Conservation (phyloP, 345 rosid species). For the Dovyalis caffra region DNA sequence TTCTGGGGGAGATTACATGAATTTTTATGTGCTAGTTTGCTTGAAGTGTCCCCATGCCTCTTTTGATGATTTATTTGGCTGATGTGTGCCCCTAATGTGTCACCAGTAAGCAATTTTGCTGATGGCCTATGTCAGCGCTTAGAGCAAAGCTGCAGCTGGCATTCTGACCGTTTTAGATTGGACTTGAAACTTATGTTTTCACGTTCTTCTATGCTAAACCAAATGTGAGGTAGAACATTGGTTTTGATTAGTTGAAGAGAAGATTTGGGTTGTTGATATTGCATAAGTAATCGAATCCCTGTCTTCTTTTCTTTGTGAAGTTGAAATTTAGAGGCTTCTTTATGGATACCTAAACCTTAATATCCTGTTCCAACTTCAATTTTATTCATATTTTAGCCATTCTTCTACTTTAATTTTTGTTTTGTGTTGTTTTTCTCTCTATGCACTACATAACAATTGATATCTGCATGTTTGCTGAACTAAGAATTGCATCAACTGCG, state of each 20-base stretch:
- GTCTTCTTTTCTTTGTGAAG: background rate
- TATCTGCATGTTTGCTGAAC: background rate
- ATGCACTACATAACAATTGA: background rate
- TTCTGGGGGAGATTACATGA: too few relatives aligned
- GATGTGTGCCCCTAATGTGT: too few relatives aligned
- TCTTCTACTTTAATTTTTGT: background rate
- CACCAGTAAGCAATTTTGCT: too few relatives aligned
- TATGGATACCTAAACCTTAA: background rate
- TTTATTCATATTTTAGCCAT: background rate
- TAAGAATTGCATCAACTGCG: background rate
- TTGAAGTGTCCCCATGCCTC: too few relatives aligned
- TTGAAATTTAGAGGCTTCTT: background rate
- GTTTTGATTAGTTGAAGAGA: background rate
- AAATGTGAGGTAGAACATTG: background rate
- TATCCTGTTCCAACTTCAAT: background rate
- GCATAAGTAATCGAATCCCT: background rate
- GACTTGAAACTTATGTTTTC: too few relatives aligned
- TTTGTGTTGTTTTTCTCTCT: background rate
- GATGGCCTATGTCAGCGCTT: too few relatives aligned
- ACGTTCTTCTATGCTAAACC: background rate
- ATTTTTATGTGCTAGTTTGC: too few relatives aligned
- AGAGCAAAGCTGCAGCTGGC: too few relatives aligned
- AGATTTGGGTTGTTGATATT: background rate
- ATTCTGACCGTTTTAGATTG: too few relatives aligned
- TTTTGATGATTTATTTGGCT: too few relatives aligned